These are phyloP conservation scores for Cryphonectria nitschkei DNA, from an alignment of 2,329 filamentous ascomycete genomes.

Conservation along the genomic window DNA sequence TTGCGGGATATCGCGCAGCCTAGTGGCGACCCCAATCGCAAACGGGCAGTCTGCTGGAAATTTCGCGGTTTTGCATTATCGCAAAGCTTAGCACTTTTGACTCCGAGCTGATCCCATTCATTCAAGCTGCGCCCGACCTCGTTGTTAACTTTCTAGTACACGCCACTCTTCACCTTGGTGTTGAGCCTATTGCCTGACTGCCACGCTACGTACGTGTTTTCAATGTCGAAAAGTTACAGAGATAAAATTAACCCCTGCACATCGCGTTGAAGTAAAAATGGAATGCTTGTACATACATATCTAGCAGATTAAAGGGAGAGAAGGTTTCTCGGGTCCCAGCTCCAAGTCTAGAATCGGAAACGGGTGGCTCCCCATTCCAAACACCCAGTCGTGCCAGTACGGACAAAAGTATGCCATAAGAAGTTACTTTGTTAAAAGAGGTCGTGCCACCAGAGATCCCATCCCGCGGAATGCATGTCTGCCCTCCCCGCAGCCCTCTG, in stretches of 20 bases:
- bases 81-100: background rate
- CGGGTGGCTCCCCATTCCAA: background rate
- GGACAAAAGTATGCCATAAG: background rate
- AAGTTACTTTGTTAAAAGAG: no score
- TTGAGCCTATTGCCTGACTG: background rate
- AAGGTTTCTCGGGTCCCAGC: background rate
- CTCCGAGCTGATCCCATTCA: background rate
- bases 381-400: background rate
- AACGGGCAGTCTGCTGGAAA: background rate
- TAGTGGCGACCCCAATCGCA: background rate
- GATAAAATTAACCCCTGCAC: background rate
- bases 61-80: background rate
- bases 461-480: background rate
- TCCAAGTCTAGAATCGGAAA: background rate
- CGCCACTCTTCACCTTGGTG: background rate
- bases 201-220: background rate
- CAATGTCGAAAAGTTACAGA: background rate
- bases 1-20: background rate
- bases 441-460: background rate
- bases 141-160: background rate
- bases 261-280: background rate
- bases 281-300: background rate
- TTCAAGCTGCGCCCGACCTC: background rate
- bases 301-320: background rate
- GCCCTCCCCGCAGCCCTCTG: background rate